Base-by-base conservation (phyloP, 305 asterid genomes). In the Rubia balearica region DNA sequence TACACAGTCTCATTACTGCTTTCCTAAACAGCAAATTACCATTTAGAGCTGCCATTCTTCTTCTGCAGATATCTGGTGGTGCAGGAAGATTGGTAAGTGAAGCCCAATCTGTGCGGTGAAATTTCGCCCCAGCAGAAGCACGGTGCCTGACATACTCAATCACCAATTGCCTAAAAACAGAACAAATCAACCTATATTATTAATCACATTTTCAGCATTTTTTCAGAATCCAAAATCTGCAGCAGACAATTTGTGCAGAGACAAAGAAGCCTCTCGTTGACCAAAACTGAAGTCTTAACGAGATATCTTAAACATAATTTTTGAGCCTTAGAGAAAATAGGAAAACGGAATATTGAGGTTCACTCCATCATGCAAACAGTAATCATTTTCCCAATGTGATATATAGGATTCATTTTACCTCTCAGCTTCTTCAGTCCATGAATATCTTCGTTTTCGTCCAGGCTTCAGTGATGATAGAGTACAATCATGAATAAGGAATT, bases 361-460 rank as follows among this genome's bases (percentile, higher is more conserved):
- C 7, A 72, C 71, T 64, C 71, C 57, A 41, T 38, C 68, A 49
- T 17, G 42, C 65, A 53, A 5, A 30, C 11, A 38, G 22, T 36
- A 36, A n/a, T 22, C 24, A 5, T 56, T 19, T 36, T 6, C 48
- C 14, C 53, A 21, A 55, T 6, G 71, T 41, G 79, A 78, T 42
- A 62, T 61, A 67, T 27, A 68, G 61, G 69, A 77, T 78, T 71
- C 68, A 73, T 40, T 73, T 83, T 86, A 94, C 98, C 98, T 91
- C 70, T 91, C 99, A 74, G 90, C 88, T 71, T 83, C 90, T 68
- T 91, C 98, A 68, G 90, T 85, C 99, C 99, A 94, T 22, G 74
- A 79, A 85, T 87, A 94, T 82, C 77, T 87, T 78, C 74, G 87
- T 77, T 71, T 83, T 40, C 89, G 93, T 64, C 79, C 68, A 49